Base-by-base conservation (phyloP, 441 rosid species). In the Brassica balearica region DNA sequence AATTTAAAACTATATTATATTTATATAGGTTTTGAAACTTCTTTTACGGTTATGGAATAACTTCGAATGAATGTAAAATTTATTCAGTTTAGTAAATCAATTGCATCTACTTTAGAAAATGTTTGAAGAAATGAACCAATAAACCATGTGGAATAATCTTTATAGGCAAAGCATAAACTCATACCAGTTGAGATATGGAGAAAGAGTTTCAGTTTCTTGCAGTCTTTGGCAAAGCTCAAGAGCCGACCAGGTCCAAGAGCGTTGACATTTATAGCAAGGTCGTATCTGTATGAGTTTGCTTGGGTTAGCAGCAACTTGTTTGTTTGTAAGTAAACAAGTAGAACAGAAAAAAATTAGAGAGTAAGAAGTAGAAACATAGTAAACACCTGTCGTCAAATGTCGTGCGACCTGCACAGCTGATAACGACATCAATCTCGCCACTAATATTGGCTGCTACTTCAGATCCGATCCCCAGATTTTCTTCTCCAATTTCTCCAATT, bases 101-200 rank as follows among this genome's bases (percentile, higher is more conserved):
- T 3, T 43, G 12, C 11, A 43, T 43, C 11, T 41, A 41, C 11
- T 12, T 5, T 12, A 48, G 15, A 48, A 48, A 5, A 48, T 48
- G 17, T 48, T 48, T 48, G 1, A 11, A 48, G 12, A 25, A 48
- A 12, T 48, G 17, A 48, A 48, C 55, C 55, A 12, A 48, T 3
- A 48, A 4, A 48, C 17, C 55, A 48, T 48, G 53, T 11, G 53
- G 14, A 12, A 10, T 11, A 46, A 46, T 12, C 12, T 2, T 4
- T 11, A 4, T 34, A 0, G 10, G 2, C 6, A 29, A 48, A 65
- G 11, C 5, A 20, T n/a, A 10, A 43, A 43, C 20, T 29, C 53
- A 17, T 53, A 85, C 86, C 83, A 11, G 83, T 75, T 53, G 88
- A 83, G 3, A 81, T 4, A 20, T 83, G 88, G 48, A 83, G 36